phyloP scores from a whole-genome alignment of 2,329 filamentous ascomycete genomes.

The Hypoxylon sp. region DNA sequence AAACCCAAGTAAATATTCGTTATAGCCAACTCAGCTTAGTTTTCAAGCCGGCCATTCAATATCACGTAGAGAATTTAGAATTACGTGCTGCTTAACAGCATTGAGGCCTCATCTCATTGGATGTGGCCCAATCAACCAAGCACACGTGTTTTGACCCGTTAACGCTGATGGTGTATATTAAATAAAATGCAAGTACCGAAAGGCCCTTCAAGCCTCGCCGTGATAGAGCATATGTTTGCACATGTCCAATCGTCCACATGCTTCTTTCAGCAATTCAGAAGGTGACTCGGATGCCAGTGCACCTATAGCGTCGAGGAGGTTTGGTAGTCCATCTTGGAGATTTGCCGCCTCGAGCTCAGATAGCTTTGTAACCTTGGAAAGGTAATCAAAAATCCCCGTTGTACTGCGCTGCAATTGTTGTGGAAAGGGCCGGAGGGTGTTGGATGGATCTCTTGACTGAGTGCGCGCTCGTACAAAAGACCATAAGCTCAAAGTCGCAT shows the following conservation, averaged over 20 bases:
- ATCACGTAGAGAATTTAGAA: constrained; percentile 7
- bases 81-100: constrained; percentile 1
- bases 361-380: constrained; percentile 76
- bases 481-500: constrained; percentile 88
- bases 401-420: constrained; percentile 49
- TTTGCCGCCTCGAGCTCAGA: constrained; percentile 78
- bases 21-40: background rate
- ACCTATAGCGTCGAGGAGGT: constrained; percentile 62
- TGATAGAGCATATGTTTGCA: constrained; percentile 70
- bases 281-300: constrained; percentile 61
- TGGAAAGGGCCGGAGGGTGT: constrained; percentile 62
- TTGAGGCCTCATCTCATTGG: constrained; percentile 2
- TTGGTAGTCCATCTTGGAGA: constrained; percentile 70
- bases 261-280: constrained; percentile 83
- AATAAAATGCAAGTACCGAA: constrained; percentile 3
- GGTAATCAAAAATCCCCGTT: constrained; percentile 59
- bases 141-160: background rate
- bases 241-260: constrained; percentile 76
- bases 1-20: constrained; percentile 7
- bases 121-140: background rate
- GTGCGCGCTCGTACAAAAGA: constrained; percentile 86
- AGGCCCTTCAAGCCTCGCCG: constrained; percentile 41
- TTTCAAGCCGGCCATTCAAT: background rate
- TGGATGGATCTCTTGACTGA: constrained; percentile 66
- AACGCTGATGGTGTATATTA: background rate